Evolutionary conservation across 108 stramenopile genomes (phyloP), one percentile per base, ranked within the genome.

Genomic region (Cyclotella cryptica): DNA sequence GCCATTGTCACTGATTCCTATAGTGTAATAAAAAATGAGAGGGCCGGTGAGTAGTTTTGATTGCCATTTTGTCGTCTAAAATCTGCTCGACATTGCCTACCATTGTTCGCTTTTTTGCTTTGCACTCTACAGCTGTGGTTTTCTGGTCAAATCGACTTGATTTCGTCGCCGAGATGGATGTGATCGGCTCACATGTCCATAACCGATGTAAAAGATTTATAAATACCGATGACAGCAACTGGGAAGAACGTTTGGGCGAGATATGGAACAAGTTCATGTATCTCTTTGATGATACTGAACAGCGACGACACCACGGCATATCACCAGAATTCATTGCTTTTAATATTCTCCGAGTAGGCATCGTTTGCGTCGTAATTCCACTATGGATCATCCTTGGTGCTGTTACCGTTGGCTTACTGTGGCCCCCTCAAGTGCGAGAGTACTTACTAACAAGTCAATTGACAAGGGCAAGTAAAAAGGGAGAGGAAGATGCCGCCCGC

Each of bases 1-100:
- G 92, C 92, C 19, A 84, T 92, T 65, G 89, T 90, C n/a, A 84
- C 84, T 5, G 92, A 92, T 58, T 87, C 87, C 10, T 92, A 92
- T 57, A 44, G 80, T 27, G 81, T 87, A 21, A 87, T 87, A 51
- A 69, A 79, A 49, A 73, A 87, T 29, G 72, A 84, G 44, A 64
- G 81, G 27, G 84, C 86, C n/a, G 81, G 81, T 79, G 51, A 74
- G 49, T 41, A 12, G 35, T 28, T 15, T 9, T 7, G 19, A 63
- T 8, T 41, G 45, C 44, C 40, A 49, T 24, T 28, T 22, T 22
- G n/a, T 30, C 43, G 19, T 57, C 42, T 29, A n/a, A 39, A 3
- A 29, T 0, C 21, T 14, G 2, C 26, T 41, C 5, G 51, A n/a
- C 15, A 27, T 15, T 24, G 26, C 35, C 42, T 53, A 61, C 19